Base-by-base conservation (phyloP, 768 basidiomycete species). In the Boletus vermiculosoides region DNA sequence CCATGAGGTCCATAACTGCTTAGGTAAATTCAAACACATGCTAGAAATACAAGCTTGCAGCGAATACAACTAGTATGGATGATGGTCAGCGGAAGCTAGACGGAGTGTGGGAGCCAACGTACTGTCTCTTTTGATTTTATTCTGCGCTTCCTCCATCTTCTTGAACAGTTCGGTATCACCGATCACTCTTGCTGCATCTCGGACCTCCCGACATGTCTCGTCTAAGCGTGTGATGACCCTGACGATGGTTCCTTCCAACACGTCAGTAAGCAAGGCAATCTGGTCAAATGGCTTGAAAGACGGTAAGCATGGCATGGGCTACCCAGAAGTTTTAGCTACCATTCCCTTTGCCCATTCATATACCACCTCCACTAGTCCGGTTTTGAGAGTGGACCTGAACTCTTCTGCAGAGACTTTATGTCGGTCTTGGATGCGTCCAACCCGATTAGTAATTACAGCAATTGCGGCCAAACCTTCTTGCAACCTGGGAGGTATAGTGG, bases 271-370 rank as follows among this genome's bases (percentile, higher is more conserved):
- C 4, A 82, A 73, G 1, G 92, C 93, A 63, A 99, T 96, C 70
- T 98, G 90, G 66, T 94, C 86, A 71, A 99, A 99, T 1, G 97
- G 92, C 96, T 99, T 63, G 34, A 42, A 23, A 12, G 13, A 42
- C 30, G 34, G 54, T n/a, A 56, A 39, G 37, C 18, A 11, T n/a
- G 33, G 15, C 34, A 47, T 49, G 42, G 10, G 1, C 30, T 12
- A 13, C 5, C 18, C 5, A 52, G 4, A 56, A 30, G 15, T 18
- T n/a, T 44, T 59, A 85, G 63, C 20, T 64, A 96, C 96, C 95
- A 96, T 98, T 52, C 97, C 97, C 71, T 90, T 93, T 0, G 97
- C 95, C 97, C 97, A 99, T 72, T 98, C 97, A 68, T 98, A 98
- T 8, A 98, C 97, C 2, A 96, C 97, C 68, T 99, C 96, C 10